A percentile compares a stretch with the other conserved stretches of the same genome.
These are phyloP conservation scores for Tillandsia fasciculata DNA, from an alignment of 176 grass and related monocot species.

Conservation along the genomic window DNA sequence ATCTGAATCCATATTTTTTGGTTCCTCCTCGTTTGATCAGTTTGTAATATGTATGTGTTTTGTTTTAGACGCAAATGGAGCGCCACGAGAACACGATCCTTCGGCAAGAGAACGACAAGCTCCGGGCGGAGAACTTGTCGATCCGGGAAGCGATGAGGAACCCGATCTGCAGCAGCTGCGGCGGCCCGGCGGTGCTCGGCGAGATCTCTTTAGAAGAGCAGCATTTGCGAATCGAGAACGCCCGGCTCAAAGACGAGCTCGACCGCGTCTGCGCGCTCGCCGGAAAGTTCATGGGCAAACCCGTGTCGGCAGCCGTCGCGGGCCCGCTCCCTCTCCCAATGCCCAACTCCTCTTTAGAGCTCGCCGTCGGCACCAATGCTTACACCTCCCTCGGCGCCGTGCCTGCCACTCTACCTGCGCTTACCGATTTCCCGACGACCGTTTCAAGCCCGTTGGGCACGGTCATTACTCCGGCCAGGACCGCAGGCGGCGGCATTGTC, in stretches of 20 bases:
- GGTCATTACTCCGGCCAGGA: constrained; percentile 35
- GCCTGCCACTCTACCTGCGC: constrained; percentile 13
- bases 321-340: constrained; percentile 8
- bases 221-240: constrained; percentile 73
- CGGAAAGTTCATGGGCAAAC: constrained; percentile 52
- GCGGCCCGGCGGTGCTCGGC: constrained; percentile 28
- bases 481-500: constrained; percentile 6
- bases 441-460: constrained; percentile 31
- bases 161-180: constrained; percentile 46
- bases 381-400: constrained; percentile 15
- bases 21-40: not conserved
- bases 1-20: not conserved
- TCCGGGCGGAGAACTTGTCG: constrained; percentile 64
- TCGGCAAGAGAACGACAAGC: constrained; percentile 65
- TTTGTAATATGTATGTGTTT: not conserved
- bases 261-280: constrained; percentile 48
- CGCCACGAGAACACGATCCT: constrained; percentile 60
- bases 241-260: constrained; percentile 64
- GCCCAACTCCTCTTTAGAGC: constrained; percentile 41
- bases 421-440: constrained; percentile 33
- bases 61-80: constrained; percentile 44
- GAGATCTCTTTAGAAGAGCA: constrained; percentile 54
- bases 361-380: constrained; percentile 35
- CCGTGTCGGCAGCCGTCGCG: constrained; percentile 19
- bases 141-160: constrained; percentile 45